Conservation (phyloP, 106 monocot genomes). For the Amphibolis antarctica region DNA sequence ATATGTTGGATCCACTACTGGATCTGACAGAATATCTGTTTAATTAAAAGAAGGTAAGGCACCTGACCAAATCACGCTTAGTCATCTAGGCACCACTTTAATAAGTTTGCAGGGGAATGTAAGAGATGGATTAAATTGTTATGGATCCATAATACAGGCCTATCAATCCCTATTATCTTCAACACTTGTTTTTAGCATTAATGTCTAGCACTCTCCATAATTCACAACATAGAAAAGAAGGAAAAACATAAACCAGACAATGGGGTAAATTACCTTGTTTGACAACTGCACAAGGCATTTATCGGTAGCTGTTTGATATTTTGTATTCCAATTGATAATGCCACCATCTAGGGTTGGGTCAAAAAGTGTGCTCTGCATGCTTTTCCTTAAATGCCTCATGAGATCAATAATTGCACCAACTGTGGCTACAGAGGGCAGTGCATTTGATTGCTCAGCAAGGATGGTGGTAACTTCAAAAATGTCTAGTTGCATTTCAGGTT, state of each 20-base stretch:
- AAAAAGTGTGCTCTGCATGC: constrained; percentile 32
- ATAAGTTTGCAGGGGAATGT: too few relatives aligned
- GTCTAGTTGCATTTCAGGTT: constrained; percentile 55
- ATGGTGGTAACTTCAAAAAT: constrained; percentile 54
- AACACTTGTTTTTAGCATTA: too few relatives aligned
- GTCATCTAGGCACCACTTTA: too few relatives aligned
- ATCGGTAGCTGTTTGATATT: constrained; percentile 46
- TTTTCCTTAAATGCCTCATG: constrained; percentile 66
- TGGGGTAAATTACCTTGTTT: constrained; percentile 39
- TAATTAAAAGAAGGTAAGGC: too few relatives aligned
- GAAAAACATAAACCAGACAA: neutral
- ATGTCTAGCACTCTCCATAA: too few relatives aligned
- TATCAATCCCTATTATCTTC: too few relatives aligned
- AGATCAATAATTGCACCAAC: constrained; percentile 62
- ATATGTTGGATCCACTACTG: too few relatives aligned
- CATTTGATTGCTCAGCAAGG: constrained; percentile 50
- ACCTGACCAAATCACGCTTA: too few relatives aligned
- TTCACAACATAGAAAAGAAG: too few relatives aligned
- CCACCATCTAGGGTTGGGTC: constrained; percentile 24
- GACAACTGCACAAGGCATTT: constrained; percentile 73
- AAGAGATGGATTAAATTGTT: too few relatives aligned
- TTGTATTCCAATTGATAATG: constrained; percentile 37
- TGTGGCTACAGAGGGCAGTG: constrained; percentile 45
- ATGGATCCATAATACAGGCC: too few relatives aligned
- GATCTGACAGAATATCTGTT: too few relatives aligned